Base-by-base conservation (phyloP, 140 eudicot genomes). In the Senecio squalidus region DNA sequence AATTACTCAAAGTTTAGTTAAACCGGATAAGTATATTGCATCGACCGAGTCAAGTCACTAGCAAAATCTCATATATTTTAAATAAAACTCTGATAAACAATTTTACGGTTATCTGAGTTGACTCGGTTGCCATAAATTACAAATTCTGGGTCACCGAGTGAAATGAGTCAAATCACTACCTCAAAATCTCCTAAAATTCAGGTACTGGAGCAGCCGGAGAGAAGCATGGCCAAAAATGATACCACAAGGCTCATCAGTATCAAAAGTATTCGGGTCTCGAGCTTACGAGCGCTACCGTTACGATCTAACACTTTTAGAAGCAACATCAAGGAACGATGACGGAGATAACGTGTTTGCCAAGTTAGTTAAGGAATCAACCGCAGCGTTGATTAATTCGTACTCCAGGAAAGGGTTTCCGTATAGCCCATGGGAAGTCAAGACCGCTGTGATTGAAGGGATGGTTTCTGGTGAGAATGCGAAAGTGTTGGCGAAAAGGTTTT, bases 161-260 rank as follows among this genome's bases (percentile, higher is more conserved):
- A n/a, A n/a, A 31, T 31, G 9, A 31, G 11, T 1, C n/a, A 34
- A 34, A 34, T 5, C n/a, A 36, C 1, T 8, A 10, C 10, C 41
- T 36, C 15, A 36, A 5, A 31, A 5, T 36, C 41, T 0, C 41
- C 0, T 64, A 43, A 67, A 34, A 20, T 69, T 46, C 51, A 88
- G 96, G 78, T 84, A 78, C 23, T 89, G 95, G 97, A 85, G 95
- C 78, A 82, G 95, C 78, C 61, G 88, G 66, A 60, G 58, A 26
- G 95, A 82, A 60, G 55, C 83, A 36, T 89, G 97, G 97, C 97
- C 95, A 11, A 79, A 78, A 74, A 89, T 89, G 92, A 88, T 82
- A 27, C 97, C 92, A 7, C 74, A 77, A 69, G 77, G 55, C 49
- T 79, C 95, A n/a, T 76, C 95, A 63, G 88, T 89, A 27, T 82